phyloP scores from a whole-genome alignment of 768 basidiomycete species.

The Rhodosporidiobolus odoratus region DNA sequence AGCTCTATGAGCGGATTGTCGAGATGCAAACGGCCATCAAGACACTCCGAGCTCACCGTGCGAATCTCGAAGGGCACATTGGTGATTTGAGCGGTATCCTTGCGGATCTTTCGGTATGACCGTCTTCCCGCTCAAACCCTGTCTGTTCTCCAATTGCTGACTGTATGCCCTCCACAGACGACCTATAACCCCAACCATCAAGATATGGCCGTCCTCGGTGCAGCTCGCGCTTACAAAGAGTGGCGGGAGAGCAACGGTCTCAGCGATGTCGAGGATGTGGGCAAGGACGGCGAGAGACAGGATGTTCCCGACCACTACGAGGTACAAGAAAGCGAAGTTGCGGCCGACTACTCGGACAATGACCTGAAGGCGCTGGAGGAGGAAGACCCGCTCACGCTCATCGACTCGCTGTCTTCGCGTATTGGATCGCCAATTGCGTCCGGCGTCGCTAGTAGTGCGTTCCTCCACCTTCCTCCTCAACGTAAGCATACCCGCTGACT shows the following conservation, averaged over 20 bases:
- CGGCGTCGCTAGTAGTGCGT: conserved; percentile 24
- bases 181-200: conserved; percentile 79
- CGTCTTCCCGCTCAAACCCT: not conserved
- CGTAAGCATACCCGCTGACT: not conserved
- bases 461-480: not conserved
- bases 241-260: conserved; percentile 51
- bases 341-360: conserved; percentile 46
- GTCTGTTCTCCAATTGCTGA: not conserved
- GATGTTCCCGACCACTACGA: not conserved
- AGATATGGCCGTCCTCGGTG: conserved; percentile 97
- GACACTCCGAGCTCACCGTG: conserved; percentile 66
- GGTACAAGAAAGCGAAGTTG: not conserved
- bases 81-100: conserved; percentile 76
- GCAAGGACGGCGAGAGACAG: conserved; percentile 40
- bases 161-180: not conserved
- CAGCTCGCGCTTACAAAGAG: conserved; percentile 86
- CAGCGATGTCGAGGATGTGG: conserved; percentile 46
- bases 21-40: conserved; percentile 69
- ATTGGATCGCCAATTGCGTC: conserved; percentile 7
- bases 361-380: conserved; percentile 52
- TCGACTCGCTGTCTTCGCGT: conserved; percentile 36
- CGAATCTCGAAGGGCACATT: conserved; percentile 68
- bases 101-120: conserved; percentile 53
- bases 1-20: conserved; percentile 65
- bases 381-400: conserved; percentile 43